Conservation (phyloP, 116 monocot genomes). For the Posidonia oceanica region DNA sequence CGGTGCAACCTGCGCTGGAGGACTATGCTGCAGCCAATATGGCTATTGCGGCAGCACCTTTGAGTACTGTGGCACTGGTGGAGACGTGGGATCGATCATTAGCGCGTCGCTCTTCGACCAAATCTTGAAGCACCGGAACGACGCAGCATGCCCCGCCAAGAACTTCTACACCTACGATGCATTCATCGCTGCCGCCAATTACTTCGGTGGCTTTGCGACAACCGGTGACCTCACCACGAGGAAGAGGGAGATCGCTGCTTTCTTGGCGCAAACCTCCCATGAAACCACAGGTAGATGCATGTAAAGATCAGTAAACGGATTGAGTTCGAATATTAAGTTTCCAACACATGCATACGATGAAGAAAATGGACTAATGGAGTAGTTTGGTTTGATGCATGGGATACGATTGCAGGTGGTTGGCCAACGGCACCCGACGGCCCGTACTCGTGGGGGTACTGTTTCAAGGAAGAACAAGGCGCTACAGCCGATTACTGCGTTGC, state of each 20-base stretch:
- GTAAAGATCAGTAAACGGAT: no score
- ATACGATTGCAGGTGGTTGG: slow-evolving; percentile 32
- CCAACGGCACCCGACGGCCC: slow-evolving; percentile 21
- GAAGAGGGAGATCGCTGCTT: slow-evolving; percentile 43
- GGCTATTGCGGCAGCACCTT: slow-evolving; percentile 15
- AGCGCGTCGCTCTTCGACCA: slow-evolving; percentile 19
- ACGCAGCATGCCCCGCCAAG: slow-evolving; percentile 16
- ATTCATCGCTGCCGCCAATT: slow-evolving; percentile 30
- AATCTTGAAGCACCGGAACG: slow-evolving; percentile 35
- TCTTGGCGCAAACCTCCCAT: slow-evolving; percentile 42
- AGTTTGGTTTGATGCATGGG: no score
- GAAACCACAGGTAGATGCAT: slow-evolving; percentile 33
- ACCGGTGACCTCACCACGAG: slow-evolving; percentile 14
- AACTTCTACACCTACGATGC: slow-evolving; percentile 37
- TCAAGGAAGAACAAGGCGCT: slow-evolving; percentile 8
- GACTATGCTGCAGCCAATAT: slow-evolving; percentile 12
- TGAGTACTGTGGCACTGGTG: slow-evolving; percentile 4
- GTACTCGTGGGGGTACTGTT: slow-evolving; percentile 39
- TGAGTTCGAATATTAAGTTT: no score
- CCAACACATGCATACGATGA: no score
- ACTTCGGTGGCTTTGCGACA: slow-evolving; percentile 20
- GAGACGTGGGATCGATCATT: slow-evolving; percentile 9
- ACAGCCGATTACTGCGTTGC: slow-evolving; percentile 10
- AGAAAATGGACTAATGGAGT: no score
- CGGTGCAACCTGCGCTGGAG: slow-evolving; percentile 7